These are phyloP conservation scores for Hippophae gyantsensis DNA, from an alignment of 306 rosid species.

Conservation along the genomic window DNA sequence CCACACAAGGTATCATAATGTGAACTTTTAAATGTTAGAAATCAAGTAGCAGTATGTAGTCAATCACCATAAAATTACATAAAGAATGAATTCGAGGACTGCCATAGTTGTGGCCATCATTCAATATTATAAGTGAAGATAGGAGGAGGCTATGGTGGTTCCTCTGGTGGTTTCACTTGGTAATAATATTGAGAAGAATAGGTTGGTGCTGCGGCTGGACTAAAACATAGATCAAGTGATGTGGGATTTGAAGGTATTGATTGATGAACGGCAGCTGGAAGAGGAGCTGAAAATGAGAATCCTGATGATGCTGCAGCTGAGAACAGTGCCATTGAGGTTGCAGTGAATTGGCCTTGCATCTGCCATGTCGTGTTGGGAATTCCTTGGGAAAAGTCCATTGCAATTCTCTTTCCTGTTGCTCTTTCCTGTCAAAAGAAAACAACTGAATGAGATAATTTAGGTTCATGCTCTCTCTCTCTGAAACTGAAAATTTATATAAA, in stretches of 20 bases:
- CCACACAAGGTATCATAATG: no score
- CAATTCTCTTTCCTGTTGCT: constrained; percentile 62
- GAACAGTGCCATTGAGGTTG: constrained; percentile 46
- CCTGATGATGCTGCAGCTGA: constrained; percentile 99
- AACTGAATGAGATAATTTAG: background rate
- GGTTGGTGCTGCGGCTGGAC: no score
- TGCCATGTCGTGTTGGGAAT: constrained; percentile 51
- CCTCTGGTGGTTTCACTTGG: no score
- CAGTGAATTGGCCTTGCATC: constrained; percentile 42
- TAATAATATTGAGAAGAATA: no score
- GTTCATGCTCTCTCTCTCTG: background rate
- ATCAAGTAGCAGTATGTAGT: no score
- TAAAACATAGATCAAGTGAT: constrained; percentile 13
- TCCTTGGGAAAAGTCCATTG: constrained; percentile 23
- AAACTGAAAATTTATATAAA: background rate
- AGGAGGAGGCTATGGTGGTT: no score
- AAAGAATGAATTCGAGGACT: no score
- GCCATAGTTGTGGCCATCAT: no score
- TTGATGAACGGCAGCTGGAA: constrained; percentile 53
- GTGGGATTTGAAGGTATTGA: constrained; percentile 29
- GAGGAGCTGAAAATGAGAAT: constrained; percentile 61
- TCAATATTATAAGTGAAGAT: no score
- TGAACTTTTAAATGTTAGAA: no score
- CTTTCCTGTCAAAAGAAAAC: constrained; percentile 48
- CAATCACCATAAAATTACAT: no score